phyloP scores from a whole-genome alignment of 2,329 filamentous ascomycete species.

The Fusarium chaquense region DNA sequence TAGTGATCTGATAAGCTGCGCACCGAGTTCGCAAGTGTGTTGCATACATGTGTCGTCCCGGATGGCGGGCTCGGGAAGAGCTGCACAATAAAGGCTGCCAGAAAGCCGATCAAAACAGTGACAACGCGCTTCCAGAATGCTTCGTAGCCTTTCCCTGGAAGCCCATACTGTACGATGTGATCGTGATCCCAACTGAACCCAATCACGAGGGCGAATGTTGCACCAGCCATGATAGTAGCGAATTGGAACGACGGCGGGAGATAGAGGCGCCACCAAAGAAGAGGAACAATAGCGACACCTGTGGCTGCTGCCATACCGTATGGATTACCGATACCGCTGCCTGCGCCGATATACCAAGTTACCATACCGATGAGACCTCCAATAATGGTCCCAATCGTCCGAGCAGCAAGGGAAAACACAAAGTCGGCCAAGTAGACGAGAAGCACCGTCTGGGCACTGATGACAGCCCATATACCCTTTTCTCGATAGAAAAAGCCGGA shows the following conservation, averaged over 20 bases:
- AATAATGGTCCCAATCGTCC: constrained; percentile 58
- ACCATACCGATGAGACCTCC: constrained; percentile 61
- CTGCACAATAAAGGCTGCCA: constrained; percentile 58
- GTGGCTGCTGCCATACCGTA: constrained; percentile 63
- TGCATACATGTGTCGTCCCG: constrained; percentile 58
- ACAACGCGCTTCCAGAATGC: constrained; percentile 62
- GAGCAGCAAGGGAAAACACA: constrained; percentile 57
- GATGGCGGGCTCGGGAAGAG: constrained; percentile 62
- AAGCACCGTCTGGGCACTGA: constrained; percentile 63
- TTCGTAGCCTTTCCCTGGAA: constrained; percentile 60
- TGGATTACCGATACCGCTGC: constrained; percentile 60
- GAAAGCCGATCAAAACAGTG: constrained; percentile 59
- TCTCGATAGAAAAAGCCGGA: constrained; percentile 65
- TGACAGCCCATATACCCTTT: constrained; percentile 64
- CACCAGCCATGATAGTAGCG: constrained; percentile 50
- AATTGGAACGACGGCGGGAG: constrained; percentile 47
- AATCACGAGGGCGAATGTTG: constrained; percentile 58
- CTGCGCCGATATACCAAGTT: constrained; percentile 65
- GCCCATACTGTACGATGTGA: constrained; percentile 58
- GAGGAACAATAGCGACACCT: constrained; percentile 52
- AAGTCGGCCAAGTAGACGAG: constrained; percentile 65
- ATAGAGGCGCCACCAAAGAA: constrained; percentile 54
- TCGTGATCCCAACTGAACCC: constrained; percentile 61
- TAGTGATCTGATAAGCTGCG: constrained; percentile 62
- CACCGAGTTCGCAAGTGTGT: constrained; percentile 58